Percentiles rank a stretch among this genome's conserved stretches.
These are phyloP conservation scores for Tylopilus rubrobrunneus DNA, from an alignment of 768 basidiomycete genomes.

Conservation along the genomic window DNA sequence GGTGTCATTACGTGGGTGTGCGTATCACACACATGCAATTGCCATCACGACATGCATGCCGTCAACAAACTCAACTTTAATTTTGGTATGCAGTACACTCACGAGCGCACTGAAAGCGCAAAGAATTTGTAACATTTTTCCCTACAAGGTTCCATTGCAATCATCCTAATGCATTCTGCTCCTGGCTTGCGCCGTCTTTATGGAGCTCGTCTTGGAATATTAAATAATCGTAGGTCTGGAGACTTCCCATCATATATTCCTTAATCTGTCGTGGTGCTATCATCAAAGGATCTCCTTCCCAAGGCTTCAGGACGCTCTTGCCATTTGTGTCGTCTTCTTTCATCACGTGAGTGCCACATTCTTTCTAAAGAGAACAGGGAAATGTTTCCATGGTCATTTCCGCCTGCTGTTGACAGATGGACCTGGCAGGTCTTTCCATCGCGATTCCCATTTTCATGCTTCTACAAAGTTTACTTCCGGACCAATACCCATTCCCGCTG, in stretches of 20 bases:
- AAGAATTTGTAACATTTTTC: slow-evolving; percentile 40
- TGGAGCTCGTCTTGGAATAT: slow-evolving; percentile 52
- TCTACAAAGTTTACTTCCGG: slow-evolving; percentile 24
- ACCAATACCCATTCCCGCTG: slow-evolving; percentile 28
- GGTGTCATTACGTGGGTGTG: slow-evolving; percentile 33
- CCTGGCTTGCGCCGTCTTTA: slow-evolving; percentile 48
- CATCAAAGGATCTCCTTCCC: slow-evolving; percentile 4
- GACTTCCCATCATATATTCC: slow-evolving; percentile 3
- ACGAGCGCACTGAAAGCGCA: slow-evolving; percentile 31
- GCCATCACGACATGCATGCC: slow-evolving; percentile 5
- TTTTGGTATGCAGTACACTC: slow-evolving; percentile 13
- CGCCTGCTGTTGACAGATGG: slow-evolving; percentile 16
- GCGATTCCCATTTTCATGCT: slow-evolving; percentile 14
- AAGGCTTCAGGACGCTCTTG: slow-evolving; percentile 13
- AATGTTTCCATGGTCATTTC: slow-evolving; percentile 24
- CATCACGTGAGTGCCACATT: slow-evolving; percentile 46
- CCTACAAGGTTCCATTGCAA: slow-evolving; percentile 59
- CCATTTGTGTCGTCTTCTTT: slow-evolving; percentile 54
- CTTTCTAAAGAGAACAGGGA: slow-evolving; percentile 1
- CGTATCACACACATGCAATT: slow-evolving; percentile 28
- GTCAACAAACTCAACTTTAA: slow-evolving; percentile 6
- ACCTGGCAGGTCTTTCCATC: slow-evolving; percentile 10
- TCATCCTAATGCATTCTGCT: slow-evolving; percentile 42
- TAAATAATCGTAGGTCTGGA: slow-evolving; percentile 36
- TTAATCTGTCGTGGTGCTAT: slow-evolving; percentile 8